phyloP scores from a whole-genome alignment of 139 green algal genomes.

The Dunaliella primolecta region DNA sequence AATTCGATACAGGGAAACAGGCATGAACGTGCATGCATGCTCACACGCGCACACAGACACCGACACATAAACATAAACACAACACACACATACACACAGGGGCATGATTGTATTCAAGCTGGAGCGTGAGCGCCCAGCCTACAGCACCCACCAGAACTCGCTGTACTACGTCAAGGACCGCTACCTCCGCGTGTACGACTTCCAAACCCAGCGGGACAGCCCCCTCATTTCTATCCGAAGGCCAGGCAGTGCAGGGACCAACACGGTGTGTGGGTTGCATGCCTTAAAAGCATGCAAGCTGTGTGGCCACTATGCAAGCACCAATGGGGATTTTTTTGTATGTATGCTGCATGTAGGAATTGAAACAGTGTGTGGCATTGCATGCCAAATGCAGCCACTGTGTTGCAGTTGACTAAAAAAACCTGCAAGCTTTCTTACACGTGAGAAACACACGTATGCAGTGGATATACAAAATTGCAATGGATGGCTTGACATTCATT shows the following conservation, averaged over 20 bases:
- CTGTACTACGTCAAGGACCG: conserved; percentile 99
- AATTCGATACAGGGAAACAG: too few species aligned
- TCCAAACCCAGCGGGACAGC: conserved; percentile 79
- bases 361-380: too few species aligned
- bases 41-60: not conserved
- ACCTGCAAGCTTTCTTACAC: too few species aligned
- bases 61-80: not conserved
- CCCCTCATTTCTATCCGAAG: conserved; percentile 87
- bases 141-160: conserved; percentile 68
- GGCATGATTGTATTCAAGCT: conserved; percentile 99
- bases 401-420: too few species aligned
- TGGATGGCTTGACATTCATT: too few species aligned
- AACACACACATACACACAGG: conserved; percentile 42
- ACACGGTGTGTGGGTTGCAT: conserved; percentile 31
- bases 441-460: too few species aligned
- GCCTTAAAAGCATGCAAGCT: not conserved
- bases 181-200: conserved; percentile 94
- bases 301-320: not conserved
- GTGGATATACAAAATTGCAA: too few species aligned
- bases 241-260: conserved; percentile 35
- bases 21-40: too few species aligned
- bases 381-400: too few species aligned
- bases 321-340: too few species aligned
- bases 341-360: too few species aligned
- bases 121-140: conserved; percentile 94